Evolutionary conservation across 495 filamentous ascomycete species (phyloP).

Genomic region (Lentithecium fluviatile): DNA sequence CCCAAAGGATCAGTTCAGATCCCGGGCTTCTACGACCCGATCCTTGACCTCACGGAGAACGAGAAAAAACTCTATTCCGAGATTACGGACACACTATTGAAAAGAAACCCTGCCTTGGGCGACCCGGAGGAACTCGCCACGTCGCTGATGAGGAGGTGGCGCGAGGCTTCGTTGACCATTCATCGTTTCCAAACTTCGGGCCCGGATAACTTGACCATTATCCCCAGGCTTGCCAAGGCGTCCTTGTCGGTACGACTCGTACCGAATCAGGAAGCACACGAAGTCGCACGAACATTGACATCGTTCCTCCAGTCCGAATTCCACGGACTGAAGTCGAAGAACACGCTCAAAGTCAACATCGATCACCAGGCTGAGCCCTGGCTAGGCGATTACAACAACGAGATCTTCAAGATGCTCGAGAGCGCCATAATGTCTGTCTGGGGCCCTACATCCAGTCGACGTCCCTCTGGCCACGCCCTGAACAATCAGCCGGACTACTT

Average conservation of each 20-base stretch:
- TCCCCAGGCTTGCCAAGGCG: constrained; percentile 80
- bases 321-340: constrained; percentile 67
- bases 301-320: constrained; percentile 72
- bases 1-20: constrained; percentile 61
- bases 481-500: constrained; percentile 37
- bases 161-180: constrained; percentile 90
- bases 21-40: constrained; percentile 81
- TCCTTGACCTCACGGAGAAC: constrained; percentile 69
- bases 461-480: constrained; percentile 14
- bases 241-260: constrained; percentile 88
- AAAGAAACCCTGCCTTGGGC: constrained; percentile 65
- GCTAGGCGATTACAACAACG: constrained; percentile 87
- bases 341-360: constrained; percentile 77
- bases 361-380: constrained; percentile 93
- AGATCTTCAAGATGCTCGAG: constrained; percentile 86
- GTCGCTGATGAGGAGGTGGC: constrained; percentile 88
- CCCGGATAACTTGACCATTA: constrained; percentile 75
- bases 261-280: constrained; percentile 79
- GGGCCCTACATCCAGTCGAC: constrained; percentile 49
- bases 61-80: constrained; percentile 82
- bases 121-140: constrained; percentile 67
- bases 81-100: constrained; percentile 72
- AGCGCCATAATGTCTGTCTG: constrained; percentile 82
- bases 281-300: constrained; percentile 65
- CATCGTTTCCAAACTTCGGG: constrained; percentile 90